Percentiles rank a stretch among this genome's conserved stretches.
phyloP scores from a whole-genome alignment of 257 asterid genomes.

The Linaria vulgaris region DNA sequence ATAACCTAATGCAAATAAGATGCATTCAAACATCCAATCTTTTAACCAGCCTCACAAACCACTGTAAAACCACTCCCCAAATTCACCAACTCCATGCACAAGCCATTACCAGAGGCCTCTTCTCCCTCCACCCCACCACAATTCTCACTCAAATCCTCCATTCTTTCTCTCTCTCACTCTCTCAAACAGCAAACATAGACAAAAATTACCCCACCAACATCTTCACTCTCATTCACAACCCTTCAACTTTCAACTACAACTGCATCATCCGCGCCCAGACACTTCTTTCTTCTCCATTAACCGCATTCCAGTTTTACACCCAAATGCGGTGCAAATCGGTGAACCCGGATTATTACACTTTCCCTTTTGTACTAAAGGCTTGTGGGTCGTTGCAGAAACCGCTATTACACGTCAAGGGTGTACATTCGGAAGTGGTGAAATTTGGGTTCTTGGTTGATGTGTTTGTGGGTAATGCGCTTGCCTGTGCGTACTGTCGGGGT shows the following conservation, averaged over 20 bases:
- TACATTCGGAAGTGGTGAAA: slow-evolving; percentile 58
- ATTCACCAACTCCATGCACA: slow-evolving; percentile 74
- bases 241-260: slow-evolving; percentile 66
- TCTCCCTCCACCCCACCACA: slow-evolving; percentile 41
- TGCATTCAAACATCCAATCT: slow-evolving; percentile 41
- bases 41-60: slow-evolving; percentile 32
- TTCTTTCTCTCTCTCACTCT: slow-evolving; percentile 39
- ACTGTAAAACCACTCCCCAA: slow-evolving; percentile 51
- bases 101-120: slow-evolving; percentile 54
- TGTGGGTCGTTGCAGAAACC: slow-evolving; percentile 43
- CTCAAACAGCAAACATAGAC: slow-evolving; percentile 21
- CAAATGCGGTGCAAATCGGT: slow-evolving; percentile 56
- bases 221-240: slow-evolving; percentile 55
- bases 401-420: slow-evolving; percentile 31
- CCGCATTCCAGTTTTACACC: slow-evolving; percentile 39
- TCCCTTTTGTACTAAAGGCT: slow-evolving; percentile 67
- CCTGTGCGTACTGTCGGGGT: slow-evolving; percentile 32
- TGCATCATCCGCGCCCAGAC: slow-evolving; percentile 62
- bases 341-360: slow-evolving; percentile 63
- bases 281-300: slow-evolving; percentile 45
- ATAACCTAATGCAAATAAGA: slow-evolving; percentile 36
- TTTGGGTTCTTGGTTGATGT: slow-evolving; percentile 60
- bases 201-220: slow-evolving; percentile 42
- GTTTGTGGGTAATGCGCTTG: slow-evolving; percentile 57
- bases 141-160: slow-evolving; percentile 65